Base-by-base conservation (phyloP, 176 grass and related monocot genomes). In the Musa troglodytarum region DNA sequence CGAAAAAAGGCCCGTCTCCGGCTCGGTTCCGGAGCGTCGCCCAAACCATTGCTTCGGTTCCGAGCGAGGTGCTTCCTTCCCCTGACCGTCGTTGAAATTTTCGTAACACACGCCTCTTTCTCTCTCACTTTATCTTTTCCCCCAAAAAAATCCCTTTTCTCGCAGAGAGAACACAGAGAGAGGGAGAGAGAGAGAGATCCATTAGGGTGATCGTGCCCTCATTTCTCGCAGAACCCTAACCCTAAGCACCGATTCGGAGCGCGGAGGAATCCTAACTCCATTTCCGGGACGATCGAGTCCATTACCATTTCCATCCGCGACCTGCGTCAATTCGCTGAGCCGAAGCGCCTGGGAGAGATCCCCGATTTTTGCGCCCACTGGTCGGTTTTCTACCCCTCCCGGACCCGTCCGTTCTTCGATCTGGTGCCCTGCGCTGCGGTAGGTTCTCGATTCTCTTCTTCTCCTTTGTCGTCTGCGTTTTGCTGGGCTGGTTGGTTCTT, bases 251-350 rank as follows among this genome's bases (percentile, higher is more conserved):
- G 58, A 65, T 22, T 65, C 7, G 61, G 49, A 65, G 43, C 3
- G 58, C 67, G 43, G 67, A 69, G 75, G 34, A 77, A 52, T 61
- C 34, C 59, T 22, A 77, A 74, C 53, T 12, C 53, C 26, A 74
- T 52, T 11, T 58, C 52, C 20, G 12, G 72, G 21, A 29, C 72
- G 72, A 43, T 74, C 53, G 34, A 54, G 59, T 21, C 61, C 6
- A 17, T 77, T 43, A 53, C 57, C 75, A 77, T 77, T 77, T 53
- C 50, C 20, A 52, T 14, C 34, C 34, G 34, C 71, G 49, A 20
- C 52, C 20, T 52, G 21, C 50, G 26, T 50, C 49, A 49, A 50
- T 50, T 13, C 8, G 3, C 22, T 55, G 71, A 73, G 16, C 34
- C 16, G 3, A 17, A 19, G 57, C 57, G 16, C 57, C 16, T 3